Percentiles rank a stretch among this genome's conserved stretches.
phyloP scores from a whole-genome alignment of 768 basidiomycete species.

The Phallus indusiatus region DNA sequence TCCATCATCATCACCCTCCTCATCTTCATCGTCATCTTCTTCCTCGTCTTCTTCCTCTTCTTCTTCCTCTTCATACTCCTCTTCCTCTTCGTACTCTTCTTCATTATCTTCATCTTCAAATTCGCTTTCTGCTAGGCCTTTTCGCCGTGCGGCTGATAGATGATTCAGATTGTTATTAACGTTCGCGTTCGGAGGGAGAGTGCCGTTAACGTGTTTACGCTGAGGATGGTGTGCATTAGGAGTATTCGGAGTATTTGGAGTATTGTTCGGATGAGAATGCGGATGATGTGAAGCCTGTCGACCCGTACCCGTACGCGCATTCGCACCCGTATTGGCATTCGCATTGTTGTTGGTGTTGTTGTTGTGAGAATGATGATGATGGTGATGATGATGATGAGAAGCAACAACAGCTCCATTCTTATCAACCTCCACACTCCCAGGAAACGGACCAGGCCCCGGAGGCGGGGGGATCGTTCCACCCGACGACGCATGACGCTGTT shows the following conservation, averaged over 20 bases:
- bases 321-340: slow-evolving; percentile 11
- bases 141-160: too few species aligned
- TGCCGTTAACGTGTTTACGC: slow-evolving; percentile 17
- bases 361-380: slow-evolving; percentile 13
- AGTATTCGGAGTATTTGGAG: too few species aligned
- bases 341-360: slow-evolving; percentile 15
- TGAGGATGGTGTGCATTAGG: too few species aligned
- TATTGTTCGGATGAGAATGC: slow-evolving; percentile 28
- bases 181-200: slow-evolving; percentile 20
- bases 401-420: slow-evolving; percentile 71
- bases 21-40: slow-evolving; percentile 56
- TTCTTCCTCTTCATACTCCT: slow-evolving; percentile 44
- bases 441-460: slow-evolving; percentile 95
- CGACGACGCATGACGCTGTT: slow-evolving; percentile 90
- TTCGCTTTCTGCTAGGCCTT: slow-evolving; percentile 47
- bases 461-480: slow-evolving; percentile 86
- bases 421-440: slow-evolving; percentile 94
- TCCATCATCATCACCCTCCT: too few species aligned
- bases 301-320: slow-evolving; percentile 21
- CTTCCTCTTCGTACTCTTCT: slow-evolving; percentile 48
- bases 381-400: slow-evolving; percentile 11
- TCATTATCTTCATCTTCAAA: slow-evolving; percentile 38
- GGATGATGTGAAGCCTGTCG: slow-evolving; percentile 25
- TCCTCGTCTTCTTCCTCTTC: slow-evolving; percentile 53
- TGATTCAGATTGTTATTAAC: too few species aligned